Evolutionary conservation across 805 yeast species (phyloP), one percentile per base, ranked within the genome.

Genomic region (Metschnikowia drakensbergensis): DNA sequence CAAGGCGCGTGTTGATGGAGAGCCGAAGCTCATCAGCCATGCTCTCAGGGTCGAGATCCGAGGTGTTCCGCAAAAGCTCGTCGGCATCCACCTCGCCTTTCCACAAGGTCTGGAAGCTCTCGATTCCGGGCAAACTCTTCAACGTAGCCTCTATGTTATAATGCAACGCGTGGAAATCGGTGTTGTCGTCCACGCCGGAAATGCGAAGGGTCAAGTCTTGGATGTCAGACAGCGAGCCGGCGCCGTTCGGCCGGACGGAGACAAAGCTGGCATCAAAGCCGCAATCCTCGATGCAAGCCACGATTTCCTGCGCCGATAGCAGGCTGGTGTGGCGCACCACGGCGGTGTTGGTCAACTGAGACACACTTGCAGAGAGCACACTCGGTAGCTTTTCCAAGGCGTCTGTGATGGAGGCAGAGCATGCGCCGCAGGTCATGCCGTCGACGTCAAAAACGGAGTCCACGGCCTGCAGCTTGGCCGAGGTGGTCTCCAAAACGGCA

Each of bases 351-450:
- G 96, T 88, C 3, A 88, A 68, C 29, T 88, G 74, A 1, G 96
- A 86, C 1, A 91, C 88, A 3, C 77, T 73, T 0, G 76, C 88
- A 4, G 65, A 59, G 1, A 58, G 42, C 2, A 88, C 86, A 1
- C 86, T 86, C 0, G 69, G 66, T 6, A 80, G 47, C 0, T 60
- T 60, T 47, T 72, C 67, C 27, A 88, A 59, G 0, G 83, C 83
- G 26, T 68, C 66, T 0, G 83, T 79, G 22, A 92, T 80, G 0
- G 94, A 71, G 1, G 84, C 74, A 0, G 86, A 77, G 62, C 98
- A 92, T 1, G 96, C 79, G 1, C 94, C 84, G 61, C 97, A 92
- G 2, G 98, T 91, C 97, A 91, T 92, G 2, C 97, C 97, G 11
- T 69, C 64, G 1, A 85, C 69, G 3, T 68, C 69, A 33, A 81